A percentile compares a stretch with the other conserved stretches of the same genome.
These are phyloP conservation scores for Violaceomyces palustris DNA, from an alignment of 1,284 basidiomycete species.

Conservation along the genomic window DNA sequence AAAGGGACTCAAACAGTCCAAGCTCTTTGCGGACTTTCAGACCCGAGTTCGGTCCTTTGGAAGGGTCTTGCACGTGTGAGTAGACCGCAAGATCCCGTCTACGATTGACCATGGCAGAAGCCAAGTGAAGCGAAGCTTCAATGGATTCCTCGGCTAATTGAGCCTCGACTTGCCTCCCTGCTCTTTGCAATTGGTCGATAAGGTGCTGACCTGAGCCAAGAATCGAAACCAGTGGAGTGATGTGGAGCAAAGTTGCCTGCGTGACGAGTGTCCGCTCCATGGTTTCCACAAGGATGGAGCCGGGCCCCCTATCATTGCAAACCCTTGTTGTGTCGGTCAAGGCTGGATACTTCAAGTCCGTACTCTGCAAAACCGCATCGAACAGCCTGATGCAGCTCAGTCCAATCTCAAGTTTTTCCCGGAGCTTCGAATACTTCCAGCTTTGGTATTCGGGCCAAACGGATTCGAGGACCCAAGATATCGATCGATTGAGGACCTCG, in stretches of 20 bases:
- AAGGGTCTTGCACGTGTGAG: too few species aligned
- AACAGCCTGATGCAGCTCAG: conserved; percentile 65
- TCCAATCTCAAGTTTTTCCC: conserved; percentile 75
- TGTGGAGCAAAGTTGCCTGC: conserved; percentile 67
- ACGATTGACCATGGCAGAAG: conserved; percentile 36
- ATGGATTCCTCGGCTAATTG: conserved; percentile 66
- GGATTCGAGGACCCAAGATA: conserved; percentile 71
- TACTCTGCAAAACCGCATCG: conserved; percentile 59
- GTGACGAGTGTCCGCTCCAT: conserved; percentile 65
- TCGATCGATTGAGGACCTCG: conserved; percentile 71
- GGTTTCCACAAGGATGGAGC: conserved; percentile 53
- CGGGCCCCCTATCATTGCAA: conserved; percentile 7
- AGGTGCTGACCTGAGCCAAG: conserved; percentile 63
- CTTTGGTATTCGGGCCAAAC: conserved; percentile 76
- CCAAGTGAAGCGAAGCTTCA: conserved; percentile 63
- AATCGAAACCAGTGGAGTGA: conserved; percentile 68
- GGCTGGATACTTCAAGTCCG: too few species aligned
- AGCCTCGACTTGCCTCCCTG: conserved; percentile 66
- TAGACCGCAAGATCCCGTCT: conserved; percentile 19
- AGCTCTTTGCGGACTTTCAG: conserved; percentile 20
- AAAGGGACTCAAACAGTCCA: conserved; percentile 31
- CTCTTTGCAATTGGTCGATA: conserved; percentile 61
- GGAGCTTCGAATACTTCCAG: conserved; percentile 73
- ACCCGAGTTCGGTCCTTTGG: too few species aligned
- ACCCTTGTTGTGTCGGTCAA: too few species aligned